Evolutionary conservation across 2,329 filamentous ascomycete species (phyloP).

Genomic region (Ampelomyces quisqualis): DNA sequence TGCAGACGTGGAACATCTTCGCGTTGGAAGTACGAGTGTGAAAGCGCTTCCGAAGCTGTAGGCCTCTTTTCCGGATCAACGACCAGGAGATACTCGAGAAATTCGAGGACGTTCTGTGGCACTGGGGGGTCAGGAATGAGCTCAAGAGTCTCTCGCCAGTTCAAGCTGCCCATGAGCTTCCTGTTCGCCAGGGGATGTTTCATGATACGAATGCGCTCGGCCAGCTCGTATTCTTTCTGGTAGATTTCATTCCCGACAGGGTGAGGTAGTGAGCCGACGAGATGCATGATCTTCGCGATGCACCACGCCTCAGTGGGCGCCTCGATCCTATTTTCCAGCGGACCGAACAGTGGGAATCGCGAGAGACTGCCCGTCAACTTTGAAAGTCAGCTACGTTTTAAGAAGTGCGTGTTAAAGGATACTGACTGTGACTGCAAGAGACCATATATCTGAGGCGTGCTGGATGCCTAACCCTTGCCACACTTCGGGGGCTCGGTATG

Average conservation of each 20-base stretch:
- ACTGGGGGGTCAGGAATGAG: conserved; percentile 8
- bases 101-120: conserved; percentile 9
- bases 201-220: conserved; percentile 6
- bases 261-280: conserved; percentile 14
- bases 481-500: conserved; percentile 7
- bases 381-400: conserved; percentile 4
- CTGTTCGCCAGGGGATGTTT: conserved; percentile 1
- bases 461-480: conserved; percentile 13
- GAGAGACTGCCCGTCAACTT: conserved; percentile 19
- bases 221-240: conserved; percentile 11
- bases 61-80: conserved; percentile 11
- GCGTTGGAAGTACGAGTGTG: conserved; percentile 10
- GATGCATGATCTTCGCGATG: conserved; percentile 23
- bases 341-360: conserved; percentile 15
- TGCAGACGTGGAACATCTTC: too few species aligned
- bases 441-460: conserved; percentile 26
- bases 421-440: conserved; percentile 21
- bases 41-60: conserved; percentile 10
- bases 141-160: conserved; percentile 8
- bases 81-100: conserved; percentile 13
- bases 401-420: background rate
- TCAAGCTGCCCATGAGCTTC: conserved; percentile 6
- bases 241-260: conserved; percentile 10
- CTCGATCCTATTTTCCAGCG: conserved; percentile 19
- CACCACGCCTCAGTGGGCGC: conserved; percentile 20